These are phyloP conservation scores for Globisporangium cederbergense DNA, from an alignment of 352 stramenopile species.

Conservation along the genomic window DNA sequence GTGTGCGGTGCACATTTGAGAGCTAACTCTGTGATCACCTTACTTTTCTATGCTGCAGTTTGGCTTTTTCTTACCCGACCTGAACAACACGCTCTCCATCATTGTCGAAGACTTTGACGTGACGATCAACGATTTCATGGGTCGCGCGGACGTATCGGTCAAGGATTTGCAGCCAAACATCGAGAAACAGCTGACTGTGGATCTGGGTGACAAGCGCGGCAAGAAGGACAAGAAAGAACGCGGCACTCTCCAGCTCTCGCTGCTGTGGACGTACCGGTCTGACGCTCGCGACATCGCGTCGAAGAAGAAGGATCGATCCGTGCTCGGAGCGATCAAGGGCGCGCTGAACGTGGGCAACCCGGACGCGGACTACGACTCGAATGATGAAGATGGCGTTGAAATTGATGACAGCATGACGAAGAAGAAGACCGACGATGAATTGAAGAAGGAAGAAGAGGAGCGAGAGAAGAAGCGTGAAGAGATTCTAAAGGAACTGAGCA, in stretches of 20 bases:
- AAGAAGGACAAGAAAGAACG: constrained; percentile 70
- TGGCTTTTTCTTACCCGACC: constrained; percentile 58
- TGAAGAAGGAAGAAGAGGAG: constrained; percentile 71
- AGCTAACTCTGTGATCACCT: neutral
- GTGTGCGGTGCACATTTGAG: neutral
- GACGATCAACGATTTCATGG: constrained; percentile 83
- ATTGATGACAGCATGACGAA: constrained; percentile 42
- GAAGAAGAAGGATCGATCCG: constrained; percentile 70
- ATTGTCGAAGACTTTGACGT: constrained; percentile 74
- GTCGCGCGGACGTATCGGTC: constrained; percentile 50
- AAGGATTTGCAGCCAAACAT: constrained; percentile 50
- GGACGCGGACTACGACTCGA: constrained; percentile 71
- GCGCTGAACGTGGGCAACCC: constrained; percentile 46
- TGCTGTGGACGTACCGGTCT: constrained; percentile 57
- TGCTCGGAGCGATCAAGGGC: constrained; percentile 40
- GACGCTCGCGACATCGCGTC: constrained; percentile 52
- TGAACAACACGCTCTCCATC: constrained; percentile 47
- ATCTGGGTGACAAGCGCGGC: constrained; percentile 55
- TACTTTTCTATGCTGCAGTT: constrained; percentile 27
- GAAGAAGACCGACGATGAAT: constrained; percentile 62
- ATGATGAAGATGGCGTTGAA: constrained; percentile 66
- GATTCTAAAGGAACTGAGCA: constrained; percentile 69
- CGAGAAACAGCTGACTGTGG: constrained; percentile 52
- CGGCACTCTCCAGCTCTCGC: constrained; percentile 42
- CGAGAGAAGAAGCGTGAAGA: constrained; percentile 71